Conservation (phyloP, 2,329 filamentous ascomycete species). For the Epichloe festucae region DNA sequence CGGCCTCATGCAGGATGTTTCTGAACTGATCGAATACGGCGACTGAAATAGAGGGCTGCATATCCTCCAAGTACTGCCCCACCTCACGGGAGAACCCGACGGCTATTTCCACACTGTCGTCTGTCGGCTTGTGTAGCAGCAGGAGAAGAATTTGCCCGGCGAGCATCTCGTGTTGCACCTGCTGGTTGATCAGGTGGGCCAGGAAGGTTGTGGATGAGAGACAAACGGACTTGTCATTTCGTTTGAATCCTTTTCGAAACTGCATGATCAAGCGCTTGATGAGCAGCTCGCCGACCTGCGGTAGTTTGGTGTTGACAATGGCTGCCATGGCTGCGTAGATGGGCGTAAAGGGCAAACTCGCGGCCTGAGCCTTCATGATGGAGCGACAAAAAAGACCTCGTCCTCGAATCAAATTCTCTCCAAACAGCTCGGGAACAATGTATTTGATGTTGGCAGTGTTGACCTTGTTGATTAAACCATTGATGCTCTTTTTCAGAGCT, state of each 20-base stretch:
- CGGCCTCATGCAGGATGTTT: slow-evolving; percentile 88
- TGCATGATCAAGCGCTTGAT: slow-evolving; percentile 76
- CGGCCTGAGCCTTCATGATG: slow-evolving; percentile 97
- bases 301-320: slow-evolving; percentile 94
- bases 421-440: slow-evolving; percentile 91
- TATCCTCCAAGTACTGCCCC: slow-evolving; percentile 87
- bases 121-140: slow-evolving; percentile 88
- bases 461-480: slow-evolving; percentile 97
- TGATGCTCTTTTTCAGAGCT: slow-evolving; percentile 96
- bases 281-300: slow-evolving; percentile 84
- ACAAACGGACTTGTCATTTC: slow-evolving; percentile 95
- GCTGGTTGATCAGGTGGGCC: slow-evolving; percentile 89
- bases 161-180: slow-evolving; percentile 87
- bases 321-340: slow-evolving; percentile 94
- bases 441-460: slow-evolving; percentile 97
- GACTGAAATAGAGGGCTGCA: slow-evolving; percentile 77
- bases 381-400: slow-evolving; percentile 87
- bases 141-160: slow-evolving; percentile 85
- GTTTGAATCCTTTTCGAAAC: slow-evolving; percentile 88
- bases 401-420: slow-evolving; percentile 84
- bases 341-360: slow-evolving; percentile 87
- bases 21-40: slow-evolving; percentile 94
- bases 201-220: slow-evolving; percentile 88
- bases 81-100: slow-evolving; percentile 88
- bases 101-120: slow-evolving; percentile 95